Evolutionary conservation across 2,329 filamentous ascomycete species (phyloP).

Genomic region (Fusarium sp.): DNA sequence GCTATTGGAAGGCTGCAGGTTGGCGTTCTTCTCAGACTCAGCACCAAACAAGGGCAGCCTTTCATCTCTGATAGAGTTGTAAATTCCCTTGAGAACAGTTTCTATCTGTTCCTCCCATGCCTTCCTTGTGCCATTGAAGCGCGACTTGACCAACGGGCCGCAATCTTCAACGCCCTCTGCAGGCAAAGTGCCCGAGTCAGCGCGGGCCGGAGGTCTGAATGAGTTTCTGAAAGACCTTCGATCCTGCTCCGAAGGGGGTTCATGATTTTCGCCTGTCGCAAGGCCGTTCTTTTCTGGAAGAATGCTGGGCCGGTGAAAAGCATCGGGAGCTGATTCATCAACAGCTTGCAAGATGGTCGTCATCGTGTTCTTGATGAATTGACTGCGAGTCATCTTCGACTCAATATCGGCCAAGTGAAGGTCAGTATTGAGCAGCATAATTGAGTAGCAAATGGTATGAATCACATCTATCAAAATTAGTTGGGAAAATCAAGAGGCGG

Average conservation of each 20-base stretch:
- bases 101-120: constrained; percentile 93
- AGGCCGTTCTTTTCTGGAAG: constrained; percentile 60
- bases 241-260: constrained; percentile 55
- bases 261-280: constrained; percentile 52
- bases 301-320: constrained; percentile 71
- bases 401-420: constrained; percentile 95
- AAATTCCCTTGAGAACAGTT: constrained; percentile 91
- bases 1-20: constrained; percentile 62
- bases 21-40: constrained; percentile 60
- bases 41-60: constrained; percentile 88
- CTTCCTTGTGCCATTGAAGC: constrained; percentile 80
- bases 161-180: constrained; percentile 62
- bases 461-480: constrained; percentile 79
- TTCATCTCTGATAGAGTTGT: constrained; percentile 87
- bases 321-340: constrained; percentile 76
- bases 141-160: constrained; percentile 81
- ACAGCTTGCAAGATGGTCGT: constrained; percentile 85
- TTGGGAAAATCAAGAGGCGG: constrained; percentile 13
- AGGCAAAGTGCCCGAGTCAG: constrained; percentile 57
- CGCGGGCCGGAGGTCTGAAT: constrained; percentile 64
- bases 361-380: constrained; percentile 97
- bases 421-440: constrained; percentile 95
- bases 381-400: constrained; percentile 92
- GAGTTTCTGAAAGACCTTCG: constrained; percentile 61
- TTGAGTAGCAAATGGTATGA: constrained; percentile 96